Base-by-base conservation (phyloP, 257 asterid genomes). In the Scutellaria galericulata region DNA sequence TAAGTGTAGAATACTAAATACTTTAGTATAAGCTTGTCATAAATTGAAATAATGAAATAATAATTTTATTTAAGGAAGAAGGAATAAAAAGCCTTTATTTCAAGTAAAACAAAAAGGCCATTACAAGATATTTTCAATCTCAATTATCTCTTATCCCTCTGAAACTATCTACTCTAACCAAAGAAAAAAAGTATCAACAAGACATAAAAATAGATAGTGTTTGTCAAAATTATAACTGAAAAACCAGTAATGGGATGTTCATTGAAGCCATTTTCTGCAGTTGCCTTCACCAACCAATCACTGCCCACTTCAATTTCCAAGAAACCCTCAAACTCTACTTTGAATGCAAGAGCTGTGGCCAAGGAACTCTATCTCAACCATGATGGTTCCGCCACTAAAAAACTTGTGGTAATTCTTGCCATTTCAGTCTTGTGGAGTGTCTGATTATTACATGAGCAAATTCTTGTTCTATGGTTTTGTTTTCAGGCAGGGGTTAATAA, bases 311-410 rank as follows among this genome's bases (percentile, higher is more conserved):
- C 56, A 60, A 41, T 37, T 44, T 7, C 69, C 13, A 88, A 68
- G 69, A 90, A 72, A 75, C 74, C 86, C 46, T 78, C 81, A 58
- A 13, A 42, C 72, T 79, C 76, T 37, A 56, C 64, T 52, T 41
- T 83, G 61, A 90, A 77, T 65, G 79, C 83, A 46, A 93, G 81
- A 66, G 89, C 97, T 63, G 83, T 80, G 79, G 86, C 88, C 13
- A 93, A 93, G 81, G 92, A 93, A 62, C 78, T 93, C 31, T 77
- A 89, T 74, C 90, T 93, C 81, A 93, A 93, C 78, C 93, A 80
- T 66, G 96, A 90, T 72, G 97, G 98, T 64, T 90, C 95, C 41
- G 77, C 92, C 63, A 90, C 90, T 65, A 78, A 74, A 72, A 93
- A 85, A 69, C 98, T 90, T 44, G 73, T 86, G 96, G 97, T 85